A percentile compares a stretch with the other conserved stretches of the same genome.
These are phyloP conservation scores for Neurospora intermedia DNA, from an alignment of 495 filamentous ascomycete species.

Conservation along the genomic window DNA sequence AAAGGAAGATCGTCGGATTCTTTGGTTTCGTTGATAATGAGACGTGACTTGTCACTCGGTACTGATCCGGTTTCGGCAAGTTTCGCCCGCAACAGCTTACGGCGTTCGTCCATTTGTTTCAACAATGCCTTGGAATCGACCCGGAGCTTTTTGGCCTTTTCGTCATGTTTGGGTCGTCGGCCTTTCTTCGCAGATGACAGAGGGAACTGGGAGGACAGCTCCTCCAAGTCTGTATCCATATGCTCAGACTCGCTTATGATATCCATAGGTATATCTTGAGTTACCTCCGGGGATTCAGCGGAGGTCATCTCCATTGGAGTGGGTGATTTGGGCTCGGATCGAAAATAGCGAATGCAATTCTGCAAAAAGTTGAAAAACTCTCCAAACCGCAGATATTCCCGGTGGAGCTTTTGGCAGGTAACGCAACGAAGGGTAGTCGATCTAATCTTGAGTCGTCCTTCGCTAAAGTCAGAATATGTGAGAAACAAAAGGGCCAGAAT, in stretches of 20 bases:
- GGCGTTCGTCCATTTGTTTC: conserved; percentile 39
- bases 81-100: conserved; percentile 33
- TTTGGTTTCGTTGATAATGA: conserved; percentile 65
- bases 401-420: conserved; percentile 2
- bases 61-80: conserved; percentile 28
- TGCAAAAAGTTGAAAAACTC: conserved; percentile 11
- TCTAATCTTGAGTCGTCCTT: background rate
- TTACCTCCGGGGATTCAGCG: background rate
- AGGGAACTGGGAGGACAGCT: conserved; percentile 3
- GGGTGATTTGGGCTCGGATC: background rate
- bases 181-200: conserved; percentile 27
- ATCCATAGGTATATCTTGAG: background rate
- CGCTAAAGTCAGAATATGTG: conserved; percentile 6
- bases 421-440: background rate
- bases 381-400: background rate
- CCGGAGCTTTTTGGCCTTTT: conserved; percentile 37
- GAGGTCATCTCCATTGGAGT: background rate
- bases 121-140: conserved; percentile 33
- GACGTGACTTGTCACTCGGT: conserved; percentile 31
- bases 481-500: conserved; percentile 15
- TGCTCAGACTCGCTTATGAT: conserved; percentile 3
- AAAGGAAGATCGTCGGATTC: conserved; percentile 39
- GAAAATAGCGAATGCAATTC: conserved; percentile 7
- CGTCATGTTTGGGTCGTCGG: conserved; percentile 37
- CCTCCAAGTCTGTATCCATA: background rate